These are phyloP conservation scores for Podaxis carcinomalis DNA, from an alignment of 768 basidiomycete species.

Conservation along the genomic window DNA sequence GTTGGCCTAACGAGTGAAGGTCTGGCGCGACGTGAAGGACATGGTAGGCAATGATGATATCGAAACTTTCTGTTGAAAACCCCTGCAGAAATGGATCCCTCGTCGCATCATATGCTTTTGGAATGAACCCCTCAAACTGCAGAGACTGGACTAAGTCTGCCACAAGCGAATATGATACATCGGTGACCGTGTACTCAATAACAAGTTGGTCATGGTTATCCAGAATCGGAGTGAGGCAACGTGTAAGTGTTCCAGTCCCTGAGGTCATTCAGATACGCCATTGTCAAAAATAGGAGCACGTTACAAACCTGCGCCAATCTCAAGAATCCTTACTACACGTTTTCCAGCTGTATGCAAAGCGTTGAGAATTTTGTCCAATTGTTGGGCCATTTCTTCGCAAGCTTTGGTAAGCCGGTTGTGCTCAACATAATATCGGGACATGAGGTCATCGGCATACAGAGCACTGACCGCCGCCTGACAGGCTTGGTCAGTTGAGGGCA, in stretches of 20 bases:
- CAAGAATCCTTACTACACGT: background rate
- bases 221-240: background rate
- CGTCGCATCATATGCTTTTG: background rate
- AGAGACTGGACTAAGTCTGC: background rate
- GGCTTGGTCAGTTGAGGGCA: background rate
- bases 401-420: background rate
- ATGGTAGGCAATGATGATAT: constrained; percentile 3
- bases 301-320: constrained; percentile 1
- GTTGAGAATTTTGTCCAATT: background rate
- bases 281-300: background rate
- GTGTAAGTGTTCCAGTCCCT: background rate
- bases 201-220: background rate
- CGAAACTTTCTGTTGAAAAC: background rate
- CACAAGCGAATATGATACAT: constrained; percentile 1
- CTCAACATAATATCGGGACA: background rate
- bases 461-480: background rate
- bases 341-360: background rate
- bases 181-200: constrained; percentile 3
- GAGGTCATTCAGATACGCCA: background rate
- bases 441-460: constrained; percentile 1
- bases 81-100: background rate
- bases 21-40: background rate
- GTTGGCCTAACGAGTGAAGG: background rate
- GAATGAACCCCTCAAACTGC: background rate
- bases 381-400: background rate